These are phyloP conservation scores for Daedaleopsis sinensis DNA, from an alignment of 768 basidiomycete species.

Conservation along the genomic window DNA sequence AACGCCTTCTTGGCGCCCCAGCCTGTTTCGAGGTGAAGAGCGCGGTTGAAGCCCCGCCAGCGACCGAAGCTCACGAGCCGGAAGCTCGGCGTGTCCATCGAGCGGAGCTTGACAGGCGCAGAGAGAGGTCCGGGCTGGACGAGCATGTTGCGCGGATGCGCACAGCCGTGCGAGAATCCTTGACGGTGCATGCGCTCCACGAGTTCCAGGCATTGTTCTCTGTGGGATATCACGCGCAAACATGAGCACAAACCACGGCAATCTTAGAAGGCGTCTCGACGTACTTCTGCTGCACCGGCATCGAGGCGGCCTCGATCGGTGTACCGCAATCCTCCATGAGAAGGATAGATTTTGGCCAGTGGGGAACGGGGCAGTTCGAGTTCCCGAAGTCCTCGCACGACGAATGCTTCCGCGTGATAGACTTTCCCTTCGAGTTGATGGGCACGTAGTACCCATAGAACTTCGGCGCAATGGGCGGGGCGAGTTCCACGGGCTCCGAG, in stretches of 20 bases:
- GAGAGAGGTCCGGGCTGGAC: constrained; percentile 46
- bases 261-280: not conserved
- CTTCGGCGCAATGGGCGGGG: constrained; percentile 10
- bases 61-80: constrained; percentile 56
- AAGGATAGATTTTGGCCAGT: constrained; percentile 40
- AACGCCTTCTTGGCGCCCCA: constrained; percentile 5
- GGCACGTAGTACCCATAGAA: constrained; percentile 51
- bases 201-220: constrained; percentile 34
- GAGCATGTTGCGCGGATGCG: constrained; percentile 46
- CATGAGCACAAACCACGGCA: not conserved
- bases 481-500: not conserved
- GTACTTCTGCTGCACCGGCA: constrained; percentile 25
- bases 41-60: constrained; percentile 1
- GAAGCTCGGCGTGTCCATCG: constrained; percentile 38
- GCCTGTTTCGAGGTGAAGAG: not conserved
- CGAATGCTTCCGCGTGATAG: constrained; percentile 1
- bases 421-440: constrained; percentile 9
- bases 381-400: constrained; percentile 23
- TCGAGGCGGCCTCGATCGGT: constrained; percentile 29
- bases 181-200: constrained; percentile 44
- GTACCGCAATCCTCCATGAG: constrained; percentile 52
- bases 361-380: constrained; percentile 6
- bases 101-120: constrained; percentile 30
- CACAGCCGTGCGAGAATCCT: constrained; percentile 44
- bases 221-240: constrained; percentile 4